These are phyloP conservation scores for Aurantiochytrium sp. DNA, from an alignment of 108 stramenopile species.

Conservation along the genomic window DNA sequence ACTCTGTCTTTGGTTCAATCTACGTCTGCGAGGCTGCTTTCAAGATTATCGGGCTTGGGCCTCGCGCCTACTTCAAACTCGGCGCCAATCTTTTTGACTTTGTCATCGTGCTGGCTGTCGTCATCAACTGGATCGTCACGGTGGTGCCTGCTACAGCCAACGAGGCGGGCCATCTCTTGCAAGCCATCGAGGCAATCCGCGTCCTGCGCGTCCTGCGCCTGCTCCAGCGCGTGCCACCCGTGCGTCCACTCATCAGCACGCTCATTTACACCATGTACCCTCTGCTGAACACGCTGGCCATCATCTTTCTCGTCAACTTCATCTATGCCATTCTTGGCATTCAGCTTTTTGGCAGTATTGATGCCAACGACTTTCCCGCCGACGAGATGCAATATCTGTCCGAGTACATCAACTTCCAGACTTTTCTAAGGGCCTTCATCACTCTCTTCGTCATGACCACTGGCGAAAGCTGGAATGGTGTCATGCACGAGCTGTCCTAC, in stretches of 20 bases:
- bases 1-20: constrained; percentile 37
- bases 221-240: not conserved
- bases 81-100: constrained; percentile 51
- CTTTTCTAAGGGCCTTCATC: constrained; percentile 19
- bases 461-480: constrained; percentile 38
- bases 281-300: constrained; percentile 23
- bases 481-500: constrained; percentile 30
- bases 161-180: not conserved
- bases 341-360: constrained; percentile 25
- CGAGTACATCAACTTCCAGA: constrained; percentile 19
- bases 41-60: constrained; percentile 36
- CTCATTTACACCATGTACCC: constrained; percentile 23
- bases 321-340: constrained; percentile 34
- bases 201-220: constrained; percentile 19
- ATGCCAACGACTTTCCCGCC: not conserved
- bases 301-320: constrained; percentile 29
- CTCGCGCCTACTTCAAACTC: constrained; percentile 33
- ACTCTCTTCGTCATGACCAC: constrained; percentile 28
- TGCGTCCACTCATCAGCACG: constrained; percentile 5
- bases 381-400: not conserved
- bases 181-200: constrained; percentile 2
- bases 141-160: not conserved
- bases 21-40: constrained; percentile 41
- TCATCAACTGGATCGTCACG: constrained; percentile 18
- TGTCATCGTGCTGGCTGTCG: constrained; percentile 38